Percentiles rank a stretch among this genome's conserved stretches.
Conservation (phyloP, 2,329 filamentous ascomycete genomes). For the Ascochyta lentis region DNA sequence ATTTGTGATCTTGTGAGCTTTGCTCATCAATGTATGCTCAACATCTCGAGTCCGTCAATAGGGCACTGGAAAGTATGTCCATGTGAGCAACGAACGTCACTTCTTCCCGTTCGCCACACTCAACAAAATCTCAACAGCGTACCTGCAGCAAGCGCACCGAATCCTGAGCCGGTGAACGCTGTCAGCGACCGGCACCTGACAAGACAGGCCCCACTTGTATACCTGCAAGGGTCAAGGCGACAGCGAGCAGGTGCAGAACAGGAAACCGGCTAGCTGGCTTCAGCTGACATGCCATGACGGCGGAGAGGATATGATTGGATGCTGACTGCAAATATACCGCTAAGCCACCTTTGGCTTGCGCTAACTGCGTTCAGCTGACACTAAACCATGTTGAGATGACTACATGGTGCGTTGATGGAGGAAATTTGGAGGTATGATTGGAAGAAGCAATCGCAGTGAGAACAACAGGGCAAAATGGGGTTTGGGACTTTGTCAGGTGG, state of each 20-base stretch:
- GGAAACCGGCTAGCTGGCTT: not conserved
- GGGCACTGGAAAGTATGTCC: not conserved
- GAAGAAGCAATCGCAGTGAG: not conserved
- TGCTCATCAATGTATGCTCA: not conserved
- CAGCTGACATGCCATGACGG: not conserved
- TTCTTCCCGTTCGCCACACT: not conserved
- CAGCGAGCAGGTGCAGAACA: not conserved
- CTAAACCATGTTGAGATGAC: slow-evolving; percentile 5
- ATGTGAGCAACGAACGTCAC: slow-evolving; percentile 13
- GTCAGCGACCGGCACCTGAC: slow-evolving; percentile 14
- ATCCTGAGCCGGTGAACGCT: slow-evolving; percentile 4
- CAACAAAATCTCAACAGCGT: slow-evolving; percentile 8
- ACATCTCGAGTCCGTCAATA: not conserved
- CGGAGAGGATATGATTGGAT: not conserved
- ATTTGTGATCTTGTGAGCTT: too few relatives aligned
- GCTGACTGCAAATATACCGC: not conserved
- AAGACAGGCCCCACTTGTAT: slow-evolving; percentile 2
- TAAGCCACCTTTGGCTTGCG: slow-evolving; percentile 4
- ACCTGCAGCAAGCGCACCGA: slow-evolving; percentile 4
- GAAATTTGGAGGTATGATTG: slow-evolving; percentile 1
- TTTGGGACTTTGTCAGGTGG: not conserved
- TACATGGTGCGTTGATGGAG: not conserved
- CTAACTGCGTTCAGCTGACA: not conserved
- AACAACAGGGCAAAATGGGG: not conserved
- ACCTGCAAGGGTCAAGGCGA: slow-evolving; percentile 2